Evolutionary conservation across 2,329 filamentous ascomycete genomes (phyloP), one percentile per base, ranked within the genome.

Genomic region (Zymoseptoria pseudotritici): DNA sequence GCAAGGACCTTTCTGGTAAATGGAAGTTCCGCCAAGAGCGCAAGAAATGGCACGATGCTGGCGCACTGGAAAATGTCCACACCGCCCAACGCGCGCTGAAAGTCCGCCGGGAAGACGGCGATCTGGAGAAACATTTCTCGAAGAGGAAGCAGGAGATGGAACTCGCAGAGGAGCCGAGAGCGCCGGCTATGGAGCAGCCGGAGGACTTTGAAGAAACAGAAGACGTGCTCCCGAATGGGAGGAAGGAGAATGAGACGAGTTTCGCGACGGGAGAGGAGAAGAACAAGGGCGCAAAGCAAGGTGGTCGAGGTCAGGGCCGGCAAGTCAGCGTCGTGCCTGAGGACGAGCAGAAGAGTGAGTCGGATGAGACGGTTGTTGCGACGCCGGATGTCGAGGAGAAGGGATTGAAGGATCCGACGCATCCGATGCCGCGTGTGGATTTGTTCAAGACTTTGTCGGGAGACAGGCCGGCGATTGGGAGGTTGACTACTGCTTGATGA

Each of bases 1-100:
- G 67, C 4, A 65, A 63, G 10, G 65, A 65, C 29, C 52, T 68
- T 7, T 50, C 68, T 0, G 66, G 67, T 13, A 60, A 63, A 17
- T 58, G 70, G 46, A 65, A 63, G 19, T 54, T 69, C 1, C 50
- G 60, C 13, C 58, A 60, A 6, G 69, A 70, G 63, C 71, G 66
- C 61, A 64, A 65, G 36, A 57, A 60, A 20, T 73, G 71, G 71
- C 66, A 66, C 19, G 63, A 67, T 19, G 68, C 69, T 17, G 72
- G 72, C 8, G 72, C 70, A 17, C 58, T 73, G 8, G 72, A 73
- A 58, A 73, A 71, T 46, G 65, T 70, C 17, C 59, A 65, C n/a
- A 70, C 70, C 2, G 70, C 71, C 2, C 58, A 69, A 8, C 56
- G 65, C 7, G 70, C 71, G 1, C 57, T 73, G 17, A 53, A 66